A percentile compares a stretch with the other conserved stretches of the same genome.
Conservation (phyloP, 1,284 basidiomycete species). For the Cronartium ribicola region DNA sequence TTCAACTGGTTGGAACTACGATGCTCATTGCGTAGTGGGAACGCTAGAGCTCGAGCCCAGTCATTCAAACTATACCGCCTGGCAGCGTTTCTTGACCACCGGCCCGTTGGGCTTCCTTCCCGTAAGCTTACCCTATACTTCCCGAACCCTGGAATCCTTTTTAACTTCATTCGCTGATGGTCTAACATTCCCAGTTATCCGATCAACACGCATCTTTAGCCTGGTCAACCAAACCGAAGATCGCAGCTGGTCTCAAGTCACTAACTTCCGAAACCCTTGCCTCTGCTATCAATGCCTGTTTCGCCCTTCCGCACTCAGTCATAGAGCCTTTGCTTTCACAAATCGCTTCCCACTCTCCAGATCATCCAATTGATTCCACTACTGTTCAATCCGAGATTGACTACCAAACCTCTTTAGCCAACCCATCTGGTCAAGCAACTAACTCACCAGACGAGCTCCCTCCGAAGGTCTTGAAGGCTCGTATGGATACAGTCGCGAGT, state of each 20-base stretch:
- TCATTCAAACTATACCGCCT: constrained; percentile 61
- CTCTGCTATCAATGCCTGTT: constrained; percentile 82
- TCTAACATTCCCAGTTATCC: constrained; percentile 55
- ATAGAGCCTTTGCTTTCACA: constrained; percentile 51
- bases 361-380: constrained; percentile 1
- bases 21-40: constrained; percentile 83
- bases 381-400: constrained; percentile 22
- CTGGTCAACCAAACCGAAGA: constrained; percentile 80
- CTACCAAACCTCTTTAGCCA: constrained; percentile 34
- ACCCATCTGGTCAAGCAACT: neutral
- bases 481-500: constrained; percentile 72
- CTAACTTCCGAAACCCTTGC: constrained; percentile 65
- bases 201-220: constrained; percentile 78
- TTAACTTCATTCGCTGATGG: neutral
- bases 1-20: constrained; percentile 87
- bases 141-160: neutral
- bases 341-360: constrained; percentile 15
- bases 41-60: constrained; percentile 66
- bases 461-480: constrained; percentile 70
- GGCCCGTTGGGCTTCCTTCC: constrained; percentile 94
- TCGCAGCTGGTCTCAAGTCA: constrained; percentile 69
- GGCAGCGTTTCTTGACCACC: constrained; percentile 90
- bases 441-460: constrained; percentile 60
- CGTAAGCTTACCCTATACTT: constrained; percentile 42
- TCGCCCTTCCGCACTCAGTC: constrained; percentile 74